Conservation (phyloP, 164 flowering plant genomes). For the Amborella trichopoda region DNA sequence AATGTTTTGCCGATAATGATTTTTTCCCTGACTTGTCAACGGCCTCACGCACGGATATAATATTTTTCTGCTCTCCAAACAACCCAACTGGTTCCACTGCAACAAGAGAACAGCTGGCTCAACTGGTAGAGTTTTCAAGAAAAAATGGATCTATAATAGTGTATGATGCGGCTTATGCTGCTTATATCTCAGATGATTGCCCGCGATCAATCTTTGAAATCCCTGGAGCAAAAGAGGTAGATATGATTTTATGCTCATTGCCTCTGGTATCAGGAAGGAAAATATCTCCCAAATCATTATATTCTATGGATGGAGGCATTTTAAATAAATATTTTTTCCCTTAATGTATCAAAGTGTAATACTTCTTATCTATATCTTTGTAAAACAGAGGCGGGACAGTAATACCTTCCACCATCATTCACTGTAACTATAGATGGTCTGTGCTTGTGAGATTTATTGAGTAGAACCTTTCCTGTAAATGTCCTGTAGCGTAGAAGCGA, state of each 20-base stretch:
- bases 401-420: too few species aligned
- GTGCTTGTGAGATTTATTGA: too few species aligned
- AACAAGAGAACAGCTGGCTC: constrained; percentile 45
- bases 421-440: too few species aligned
- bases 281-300: too few species aligned
- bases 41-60: constrained; percentile 44
- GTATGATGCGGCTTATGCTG: constrained; percentile 71
- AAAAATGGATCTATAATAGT: constrained; percentile 71
- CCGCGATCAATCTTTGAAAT: constrained; percentile 67
- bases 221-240: constrained; percentile 88
- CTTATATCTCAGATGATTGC: constrained; percentile 60
- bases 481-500: too few species aligned
- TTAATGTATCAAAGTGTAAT: too few species aligned
- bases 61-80: constrained; percentile 91
- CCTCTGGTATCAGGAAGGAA: too few species aligned
- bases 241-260: not conserved
- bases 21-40: constrained; percentile 65
- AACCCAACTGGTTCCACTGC: constrained; percentile 88
- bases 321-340: too few species aligned
- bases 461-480: too few species aligned
- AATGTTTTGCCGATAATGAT: constrained; percentile 37
- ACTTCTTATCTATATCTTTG: too few species aligned
- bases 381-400: too few species aligned
- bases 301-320: too few species aligned
- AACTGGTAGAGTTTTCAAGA: constrained; percentile 64